These are phyloP conservation scores for Xerocomellus dryophilus DNA, from an alignment of 768 basidiomycete genomes.

Conservation along the genomic window DNA sequence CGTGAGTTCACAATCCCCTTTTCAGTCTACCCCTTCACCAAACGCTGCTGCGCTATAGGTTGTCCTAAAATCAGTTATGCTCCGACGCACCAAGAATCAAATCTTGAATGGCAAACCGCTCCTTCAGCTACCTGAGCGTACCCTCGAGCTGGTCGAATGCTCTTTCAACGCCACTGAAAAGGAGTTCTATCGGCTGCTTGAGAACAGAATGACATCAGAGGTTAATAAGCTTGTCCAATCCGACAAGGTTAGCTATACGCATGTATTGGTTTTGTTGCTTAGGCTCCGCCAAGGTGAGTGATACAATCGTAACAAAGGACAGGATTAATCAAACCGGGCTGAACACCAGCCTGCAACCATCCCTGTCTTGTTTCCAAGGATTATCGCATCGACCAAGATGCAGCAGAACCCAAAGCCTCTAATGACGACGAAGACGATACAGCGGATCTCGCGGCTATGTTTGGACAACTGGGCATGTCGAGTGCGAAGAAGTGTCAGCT, in stretches of 20 bases:
- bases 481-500: conserved; percentile 67
- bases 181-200: conserved; percentile 73
- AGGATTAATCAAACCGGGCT: background rate
- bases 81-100: conserved; percentile 79
- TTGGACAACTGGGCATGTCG: conserved; percentile 65
- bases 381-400: conserved; percentile 70
- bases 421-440: conserved; percentile 53
- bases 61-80: conserved; percentile 83
- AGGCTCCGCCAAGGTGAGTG: conserved; percentile 82
- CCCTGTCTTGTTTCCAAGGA: conserved; percentile 78
- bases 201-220: conserved; percentile 59
- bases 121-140: conserved; percentile 74
- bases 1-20: conserved; percentile 34
- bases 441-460: conserved; percentile 73
- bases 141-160: conserved; percentile 69
- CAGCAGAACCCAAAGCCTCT: conserved; percentile 61
- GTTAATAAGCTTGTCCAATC: conserved; percentile 65
- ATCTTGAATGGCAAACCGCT: conserved; percentile 75
- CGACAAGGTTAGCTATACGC: conserved; percentile 60
- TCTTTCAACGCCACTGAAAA: conserved; percentile 74
- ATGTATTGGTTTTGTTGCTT: conserved; percentile 67
- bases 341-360: conserved; percentile 77
- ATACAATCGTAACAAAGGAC: background rate
- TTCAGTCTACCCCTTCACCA: background rate
- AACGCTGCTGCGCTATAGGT: conserved; percentile 41